These are phyloP conservation scores for Termitomyces sp. DNA, from an alignment of 768 basidiomycete species.

Conservation along the genomic window DNA sequence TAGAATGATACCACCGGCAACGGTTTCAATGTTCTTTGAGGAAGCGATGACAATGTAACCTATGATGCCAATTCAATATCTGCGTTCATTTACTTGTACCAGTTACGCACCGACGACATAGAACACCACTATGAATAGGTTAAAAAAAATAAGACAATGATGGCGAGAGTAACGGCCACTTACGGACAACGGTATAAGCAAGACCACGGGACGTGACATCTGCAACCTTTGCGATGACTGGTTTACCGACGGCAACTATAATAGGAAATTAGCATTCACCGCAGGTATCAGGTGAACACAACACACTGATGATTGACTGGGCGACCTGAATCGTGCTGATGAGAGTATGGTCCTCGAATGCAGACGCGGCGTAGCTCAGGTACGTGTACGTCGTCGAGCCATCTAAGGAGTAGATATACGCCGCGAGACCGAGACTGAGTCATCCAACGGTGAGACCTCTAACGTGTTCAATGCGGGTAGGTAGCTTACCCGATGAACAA, in stretches of 20 bases:
- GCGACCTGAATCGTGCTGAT: slow-evolving; percentile 51
- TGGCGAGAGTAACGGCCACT: slow-evolving; percentile 20
- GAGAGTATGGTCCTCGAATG: slow-evolving; percentile 47
- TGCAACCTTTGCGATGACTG: slow-evolving; percentile 68
- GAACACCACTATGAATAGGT: slow-evolving; percentile 36
- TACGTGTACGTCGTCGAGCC: slow-evolving; percentile 65
- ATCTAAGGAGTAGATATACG: slow-evolving; percentile 77
- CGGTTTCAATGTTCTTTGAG: slow-evolving; percentile 34
- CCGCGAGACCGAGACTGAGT: slow-evolving; percentile 61
- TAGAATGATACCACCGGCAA: slow-evolving; percentile 52
- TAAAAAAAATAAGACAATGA: not conserved
- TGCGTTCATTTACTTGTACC: not conserved
- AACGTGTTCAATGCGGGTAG: not conserved
- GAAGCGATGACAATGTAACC: slow-evolving; percentile 53
- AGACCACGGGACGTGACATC: slow-evolving; percentile 66
- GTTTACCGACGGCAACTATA: slow-evolving; percentile 47
- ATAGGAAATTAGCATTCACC: not conserved
- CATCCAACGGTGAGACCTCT: slow-evolving; percentile 13
- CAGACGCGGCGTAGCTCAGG: slow-evolving; percentile 50
- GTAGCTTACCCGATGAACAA: slow-evolving; percentile 50
- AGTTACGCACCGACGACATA: slow-evolving; percentile 49
- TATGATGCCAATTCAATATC: slow-evolving; percentile 10
- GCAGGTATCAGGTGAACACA: not conserved
- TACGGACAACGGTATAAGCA: slow-evolving; percentile 54
- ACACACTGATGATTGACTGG: slow-evolving; percentile 49